Conservation (phyloP, 352 stramenopile species). For the Phytophthora pseudosyringae region DNA sequence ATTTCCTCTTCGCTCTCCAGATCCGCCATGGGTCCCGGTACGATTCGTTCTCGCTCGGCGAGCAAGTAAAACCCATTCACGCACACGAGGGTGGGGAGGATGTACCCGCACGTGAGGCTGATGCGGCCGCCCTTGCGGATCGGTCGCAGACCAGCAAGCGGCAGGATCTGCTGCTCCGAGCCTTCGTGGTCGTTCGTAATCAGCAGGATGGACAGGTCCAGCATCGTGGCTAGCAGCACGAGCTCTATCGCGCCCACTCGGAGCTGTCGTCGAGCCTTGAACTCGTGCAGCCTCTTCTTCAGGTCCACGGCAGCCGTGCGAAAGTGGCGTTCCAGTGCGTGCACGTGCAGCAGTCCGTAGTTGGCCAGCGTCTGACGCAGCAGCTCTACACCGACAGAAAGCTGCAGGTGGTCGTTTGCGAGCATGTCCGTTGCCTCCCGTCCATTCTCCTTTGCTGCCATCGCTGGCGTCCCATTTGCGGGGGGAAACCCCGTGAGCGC, state of each 20-base stretch:
- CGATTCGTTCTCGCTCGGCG: conserved; percentile 31
- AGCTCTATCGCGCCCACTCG: conserved; percentile 76
- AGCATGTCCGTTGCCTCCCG: conserved; percentile 24
- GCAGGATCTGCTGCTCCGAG: conserved; percentile 66
- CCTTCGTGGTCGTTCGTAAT: conserved; percentile 86
- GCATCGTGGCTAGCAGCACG: conserved; percentile 72
- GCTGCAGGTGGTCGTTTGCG: conserved; percentile 36
- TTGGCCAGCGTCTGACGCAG: conserved; percentile 70
- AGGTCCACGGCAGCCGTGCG: conserved; percentile 65
- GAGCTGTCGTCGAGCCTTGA: conserved; percentile 63
- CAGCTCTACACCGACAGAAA: conserved; percentile 51
- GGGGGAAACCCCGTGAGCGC: conserved; percentile 48
- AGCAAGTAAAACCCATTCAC: conserved; percentile 79
- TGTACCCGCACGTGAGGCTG: conserved; percentile 71
- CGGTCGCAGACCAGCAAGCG: conserved; percentile 50
- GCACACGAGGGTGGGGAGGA: conserved; percentile 71
- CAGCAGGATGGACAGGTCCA: conserved; percentile 75
- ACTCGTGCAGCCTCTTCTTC: conserved; percentile 81
- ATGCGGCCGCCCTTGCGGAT: conserved; percentile 64
- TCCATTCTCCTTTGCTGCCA: conserved; percentile 4
- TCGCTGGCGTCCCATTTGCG: not conserved
- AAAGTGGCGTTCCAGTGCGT: conserved; percentile 62
- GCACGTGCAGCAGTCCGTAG: conserved; percentile 74
- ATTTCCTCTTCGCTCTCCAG: conserved; percentile 23
- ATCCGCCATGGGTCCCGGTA: conserved; percentile 7